Percentiles rank a stretch among this genome's conserved stretches.
phyloP scores from a whole-genome alignment of 2,329 filamentous ascomycete species.

The Fusarium algeriense region DNA sequence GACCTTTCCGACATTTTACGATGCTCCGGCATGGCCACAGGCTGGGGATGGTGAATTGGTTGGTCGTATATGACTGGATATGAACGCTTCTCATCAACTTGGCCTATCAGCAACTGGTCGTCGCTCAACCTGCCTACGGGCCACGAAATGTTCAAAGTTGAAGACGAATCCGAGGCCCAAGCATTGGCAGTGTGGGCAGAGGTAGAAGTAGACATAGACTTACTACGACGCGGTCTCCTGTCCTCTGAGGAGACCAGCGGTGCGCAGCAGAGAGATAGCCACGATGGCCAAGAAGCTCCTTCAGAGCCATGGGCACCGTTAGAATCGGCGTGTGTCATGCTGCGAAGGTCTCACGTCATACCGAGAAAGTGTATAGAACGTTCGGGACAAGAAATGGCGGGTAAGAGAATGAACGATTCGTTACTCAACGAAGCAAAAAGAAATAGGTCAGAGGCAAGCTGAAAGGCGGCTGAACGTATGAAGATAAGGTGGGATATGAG shows the following conservation, averaged over 20 bases:
- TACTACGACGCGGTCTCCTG: constrained; percentile 56
- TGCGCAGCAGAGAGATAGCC: constrained; percentile 62
- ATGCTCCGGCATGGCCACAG: constrained; percentile 44
- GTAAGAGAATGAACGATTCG: constrained; percentile 22
- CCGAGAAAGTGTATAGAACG: constrained; percentile 35
- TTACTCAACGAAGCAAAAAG: constrained; percentile 17
- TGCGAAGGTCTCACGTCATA: constrained; percentile 47
- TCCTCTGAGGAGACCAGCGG: constrained; percentile 55
- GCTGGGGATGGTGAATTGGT: constrained; percentile 46
- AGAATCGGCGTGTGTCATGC: constrained; percentile 58
- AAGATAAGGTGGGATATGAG: constrained; percentile 25
- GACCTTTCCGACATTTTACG: constrained; percentile 40
- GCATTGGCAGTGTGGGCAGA: constrained; percentile 31
- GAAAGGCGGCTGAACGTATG: constrained; percentile 19
- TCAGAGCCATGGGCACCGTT: constrained; percentile 58
- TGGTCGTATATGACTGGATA: constrained; percentile 48
- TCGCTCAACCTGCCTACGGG: constrained; percentile 45
- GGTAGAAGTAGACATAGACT: constrained; percentile 48
- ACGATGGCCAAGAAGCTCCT: constrained; percentile 57
- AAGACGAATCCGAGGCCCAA: constrained; percentile 41
- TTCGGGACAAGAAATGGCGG: constrained; percentile 24
- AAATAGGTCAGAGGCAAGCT: constrained; percentile 7
- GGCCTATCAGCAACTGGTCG: constrained; percentile 48
- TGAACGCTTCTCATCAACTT: constrained; percentile 50
- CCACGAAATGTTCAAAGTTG: constrained; percentile 44